A percentile compares a stretch with the other conserved stretches of the same genome.
Evolutionary conservation across 2,329 filamentous ascomycete genomes (phyloP).

Genomic region (Nemania abortiva): DNA sequence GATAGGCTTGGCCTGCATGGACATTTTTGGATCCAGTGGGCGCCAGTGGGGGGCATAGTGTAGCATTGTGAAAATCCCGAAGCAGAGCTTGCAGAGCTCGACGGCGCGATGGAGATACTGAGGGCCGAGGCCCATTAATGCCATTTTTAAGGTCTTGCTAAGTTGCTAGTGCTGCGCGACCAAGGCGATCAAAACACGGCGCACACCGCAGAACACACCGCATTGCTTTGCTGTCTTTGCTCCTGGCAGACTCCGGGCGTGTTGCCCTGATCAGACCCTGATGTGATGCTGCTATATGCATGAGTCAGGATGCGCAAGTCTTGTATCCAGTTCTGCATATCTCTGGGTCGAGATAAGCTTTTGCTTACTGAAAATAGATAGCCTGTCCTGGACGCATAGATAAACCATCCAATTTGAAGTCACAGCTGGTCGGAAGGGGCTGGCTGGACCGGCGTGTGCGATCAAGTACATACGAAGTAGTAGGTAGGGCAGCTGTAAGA

Average conservation of each 20-base stretch:
- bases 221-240: conserved; percentile 4
- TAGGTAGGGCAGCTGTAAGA: no score
- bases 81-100: conserved; percentile 5
- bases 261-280: background rate
- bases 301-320: background rate
- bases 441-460: background rate
- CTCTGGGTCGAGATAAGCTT: conserved; percentile 25
- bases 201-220: conserved; percentile 4
- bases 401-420: conserved; percentile 9
- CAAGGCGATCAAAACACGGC: conserved; percentile 17
- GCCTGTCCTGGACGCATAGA: conserved; percentile 3
- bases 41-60: conserved; percentile 16
- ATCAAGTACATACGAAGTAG: no score
- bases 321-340: conserved; percentile 6
- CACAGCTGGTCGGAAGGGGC: background rate
- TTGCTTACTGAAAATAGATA: conserved; percentile 21
- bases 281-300: background rate
- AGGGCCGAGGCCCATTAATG: conserved; percentile 29
- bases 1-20: conserved; percentile 30
- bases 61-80: conserved; percentile 22
- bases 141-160: background rate
- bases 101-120: conserved; percentile 10
- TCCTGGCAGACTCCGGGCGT: background rate
- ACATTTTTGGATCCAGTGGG: conserved; percentile 21
- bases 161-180: conserved; percentile 17